A percentile compares a stretch with the other conserved stretches of the same genome.
These are phyloP conservation scores for Candida krabiensis DNA, from an alignment of 805 yeast species.

Conservation along the genomic window DNA sequence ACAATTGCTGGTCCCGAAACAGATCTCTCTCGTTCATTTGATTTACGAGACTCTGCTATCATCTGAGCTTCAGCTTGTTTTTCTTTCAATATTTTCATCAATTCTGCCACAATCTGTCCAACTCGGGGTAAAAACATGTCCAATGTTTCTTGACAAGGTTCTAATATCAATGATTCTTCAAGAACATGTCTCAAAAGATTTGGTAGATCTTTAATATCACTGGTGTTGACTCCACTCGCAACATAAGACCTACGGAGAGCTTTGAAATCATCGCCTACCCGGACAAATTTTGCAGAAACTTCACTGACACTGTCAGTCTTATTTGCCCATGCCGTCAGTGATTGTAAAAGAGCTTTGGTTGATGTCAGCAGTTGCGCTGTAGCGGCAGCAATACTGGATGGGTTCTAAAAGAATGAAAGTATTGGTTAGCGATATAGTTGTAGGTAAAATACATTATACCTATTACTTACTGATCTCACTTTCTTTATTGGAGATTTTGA, in stretches of 20 bases:
- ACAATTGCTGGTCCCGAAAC: conserved; percentile 28
- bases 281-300: conserved; percentile 89
- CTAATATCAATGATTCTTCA: conserved; percentile 82
- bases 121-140: conserved; percentile 82
- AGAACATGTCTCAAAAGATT: conserved; percentile 71
- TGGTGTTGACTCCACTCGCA: conserved; percentile 73
- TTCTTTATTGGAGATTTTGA: conserved; percentile 12
- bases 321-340: conserved; percentile 87
- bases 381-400: conserved; percentile 62
- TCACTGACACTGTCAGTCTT: conserved; percentile 74
- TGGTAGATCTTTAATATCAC: conserved; percentile 91
- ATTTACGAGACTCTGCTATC: conserved; percentile 16
- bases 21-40: conserved; percentile 20
- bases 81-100: conserved; percentile 74
- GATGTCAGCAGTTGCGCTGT: conserved; percentile 64
- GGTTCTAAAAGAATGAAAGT: conserved; percentile 44
- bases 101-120: conserved; percentile 77
- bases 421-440: neutral
- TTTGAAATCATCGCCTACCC: conserved; percentile 90
- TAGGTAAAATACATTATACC: no score
- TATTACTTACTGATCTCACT: conserved; percentile 16
- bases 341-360: conserved; percentile 84
- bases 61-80: conserved; percentile 56
- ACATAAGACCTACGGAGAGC: conserved; percentile 79
- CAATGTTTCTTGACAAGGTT: conserved; percentile 78